Percentiles rank a stretch among this genome's conserved stretches.
These are phyloP conservation scores for Leccinum barrowsii DNA, from an alignment of 768 basidiomycete species.

Conservation along the genomic window DNA sequence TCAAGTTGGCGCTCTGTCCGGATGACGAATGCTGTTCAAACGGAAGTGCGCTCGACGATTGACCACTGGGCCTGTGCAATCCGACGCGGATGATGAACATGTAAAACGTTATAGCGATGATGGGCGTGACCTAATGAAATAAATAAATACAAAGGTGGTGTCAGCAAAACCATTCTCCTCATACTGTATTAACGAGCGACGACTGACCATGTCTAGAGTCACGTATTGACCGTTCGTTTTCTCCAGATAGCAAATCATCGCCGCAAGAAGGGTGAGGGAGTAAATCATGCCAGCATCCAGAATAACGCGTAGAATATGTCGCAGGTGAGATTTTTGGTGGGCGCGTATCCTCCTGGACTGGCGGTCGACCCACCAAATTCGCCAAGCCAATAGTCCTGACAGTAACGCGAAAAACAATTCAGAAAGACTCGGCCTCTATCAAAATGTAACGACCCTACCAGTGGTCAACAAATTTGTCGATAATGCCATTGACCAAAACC, in stretches of 20 bases:
- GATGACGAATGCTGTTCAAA: neutral
- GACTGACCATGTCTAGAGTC: constrained; percentile 34
- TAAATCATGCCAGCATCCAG: constrained; percentile 39
- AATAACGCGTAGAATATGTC: constrained; percentile 26
- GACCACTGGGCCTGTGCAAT: constrained; percentile 3
- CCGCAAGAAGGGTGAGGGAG: constrained; percentile 32
- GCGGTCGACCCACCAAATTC: constrained; percentile 30
- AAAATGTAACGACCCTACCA: constrained; percentile 12
- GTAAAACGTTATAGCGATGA: constrained; percentile 42
- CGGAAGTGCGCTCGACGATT: neutral
- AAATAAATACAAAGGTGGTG: neutral
- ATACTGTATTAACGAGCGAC: neutral
- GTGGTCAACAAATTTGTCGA: constrained; percentile 33
- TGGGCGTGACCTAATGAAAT: constrained; percentile 30
- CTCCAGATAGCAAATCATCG: constrained; percentile 28
- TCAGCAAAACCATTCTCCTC: neutral
- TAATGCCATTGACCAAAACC: constrained; percentile 33
- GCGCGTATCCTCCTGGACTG: constrained; percentile 14
- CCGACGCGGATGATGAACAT: constrained; percentile 41
- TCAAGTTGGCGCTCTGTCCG: neutral
- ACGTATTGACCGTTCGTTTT: constrained; percentile 33
- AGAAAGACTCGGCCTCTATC: neutral
- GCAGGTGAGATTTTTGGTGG: constrained; percentile 5
- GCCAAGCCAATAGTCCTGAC: constrained; percentile 27
- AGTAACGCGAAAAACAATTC: too few species aligned